Evolutionary conservation across 1,284 basidiomycete species (phyloP).

Genomic region (Puccinia polysora): DNA sequence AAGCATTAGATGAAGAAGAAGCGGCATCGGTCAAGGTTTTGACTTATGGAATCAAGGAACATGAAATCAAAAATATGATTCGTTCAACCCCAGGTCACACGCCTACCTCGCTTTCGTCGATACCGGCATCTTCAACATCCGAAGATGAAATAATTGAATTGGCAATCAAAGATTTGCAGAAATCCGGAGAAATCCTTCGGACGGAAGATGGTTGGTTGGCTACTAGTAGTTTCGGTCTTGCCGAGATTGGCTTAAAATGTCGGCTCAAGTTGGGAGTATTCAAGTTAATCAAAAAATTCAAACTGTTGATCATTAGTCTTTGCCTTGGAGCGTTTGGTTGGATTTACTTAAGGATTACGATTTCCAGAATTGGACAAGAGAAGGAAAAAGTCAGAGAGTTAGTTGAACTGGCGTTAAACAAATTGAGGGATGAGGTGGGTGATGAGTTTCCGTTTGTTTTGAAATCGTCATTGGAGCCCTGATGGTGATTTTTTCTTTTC

Average conservation of each 20-base stretch:
- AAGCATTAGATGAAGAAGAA: constrained; percentile 47
- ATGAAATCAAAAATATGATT: constrained; percentile 46
- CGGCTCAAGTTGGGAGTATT: constrained; percentile 65
- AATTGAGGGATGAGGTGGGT: constrained; percentile 68
- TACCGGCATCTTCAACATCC: background rate
- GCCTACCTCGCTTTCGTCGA: background rate
- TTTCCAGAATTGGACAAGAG: constrained; percentile 62
- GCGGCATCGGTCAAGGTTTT: constrained; percentile 42
- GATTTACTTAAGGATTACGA: constrained; percentile 25
- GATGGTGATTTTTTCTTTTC: background rate
- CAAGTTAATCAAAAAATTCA: constrained; percentile 67
- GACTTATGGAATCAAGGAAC: constrained; percentile 48
- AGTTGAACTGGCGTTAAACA: constrained; percentile 72
- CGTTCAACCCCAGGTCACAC: constrained; percentile 53
- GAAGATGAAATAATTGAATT: constrained; percentile 71
- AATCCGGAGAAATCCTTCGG: constrained; percentile 70
- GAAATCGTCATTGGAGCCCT: background rate
- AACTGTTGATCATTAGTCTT: constrained; percentile 63
- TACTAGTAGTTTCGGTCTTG: constrained; percentile 60
- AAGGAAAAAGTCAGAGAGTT: constrained; percentile 68
- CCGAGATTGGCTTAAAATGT: constrained; percentile 67
- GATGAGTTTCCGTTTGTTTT: background rate
- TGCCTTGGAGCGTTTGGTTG: constrained; percentile 49
- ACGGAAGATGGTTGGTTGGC: constrained; percentile 73
- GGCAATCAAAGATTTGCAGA: constrained; percentile 73